These are phyloP conservation scores for Linum lewisii DNA, from an alignment of 345 rosid genomes.

Conservation along the genomic window DNA sequence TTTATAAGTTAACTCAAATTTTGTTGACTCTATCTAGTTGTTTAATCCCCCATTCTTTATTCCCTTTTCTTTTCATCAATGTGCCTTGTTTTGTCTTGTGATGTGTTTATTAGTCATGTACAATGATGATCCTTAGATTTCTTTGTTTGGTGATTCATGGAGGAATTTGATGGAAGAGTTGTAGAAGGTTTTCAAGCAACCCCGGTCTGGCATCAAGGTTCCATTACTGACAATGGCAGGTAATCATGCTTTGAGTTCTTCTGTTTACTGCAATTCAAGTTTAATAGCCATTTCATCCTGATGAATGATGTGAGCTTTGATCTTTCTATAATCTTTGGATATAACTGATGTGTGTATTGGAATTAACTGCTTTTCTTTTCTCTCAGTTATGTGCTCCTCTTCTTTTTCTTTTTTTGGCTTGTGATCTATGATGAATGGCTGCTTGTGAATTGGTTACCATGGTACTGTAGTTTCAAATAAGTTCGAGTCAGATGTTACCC, in stretches of 20 bases:
- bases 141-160: conserved; percentile 13
- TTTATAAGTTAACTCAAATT: not conserved
- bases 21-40: not conserved
- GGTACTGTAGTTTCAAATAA: not conserved
- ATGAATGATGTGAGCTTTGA: not conserved
- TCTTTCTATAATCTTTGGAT: not conserved
- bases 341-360: no score
- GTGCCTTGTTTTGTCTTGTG: not conserved
- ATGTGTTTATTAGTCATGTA: not conserved
- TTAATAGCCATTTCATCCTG: not conserved
- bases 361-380: no score
- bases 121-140: not conserved
- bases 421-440: no score
- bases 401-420: no score
- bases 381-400: no score
- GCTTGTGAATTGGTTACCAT: no score
- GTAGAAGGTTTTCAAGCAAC: conserved; percentile 86
- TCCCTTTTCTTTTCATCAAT: not conserved
- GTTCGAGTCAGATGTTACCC: not conserved
- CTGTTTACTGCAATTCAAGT: not conserved
- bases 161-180: conserved; percentile 72
- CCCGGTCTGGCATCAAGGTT: conserved; percentile 96
- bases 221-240: conserved; percentile 74
- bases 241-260: conserved; percentile 12
- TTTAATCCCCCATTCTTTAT: not conserved